Percentiles rank a stretch among this genome's conserved stretches.
Conservation (phyloP, 73 alveolate species). For the Tetrahymena borealis region DNA sequence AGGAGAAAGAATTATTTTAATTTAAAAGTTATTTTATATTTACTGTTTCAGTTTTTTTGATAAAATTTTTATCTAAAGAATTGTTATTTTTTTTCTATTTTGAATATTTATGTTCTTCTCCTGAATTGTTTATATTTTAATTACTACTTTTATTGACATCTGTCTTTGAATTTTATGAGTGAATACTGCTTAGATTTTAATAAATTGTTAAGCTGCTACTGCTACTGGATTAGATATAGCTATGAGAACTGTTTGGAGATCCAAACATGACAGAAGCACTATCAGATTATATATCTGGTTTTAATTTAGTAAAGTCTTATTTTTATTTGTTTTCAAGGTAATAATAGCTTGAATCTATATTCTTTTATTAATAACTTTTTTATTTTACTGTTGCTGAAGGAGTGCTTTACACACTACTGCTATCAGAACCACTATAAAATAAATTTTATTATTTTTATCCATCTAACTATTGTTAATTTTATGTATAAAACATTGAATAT, state of each 20-base stretch:
- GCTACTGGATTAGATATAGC: not conserved
- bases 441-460: too few species aligned
- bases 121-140: not conserved
- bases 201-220: not conserved
- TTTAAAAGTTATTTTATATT: not conserved
- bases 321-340: not conserved
- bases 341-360: too few species aligned
- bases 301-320: not conserved
- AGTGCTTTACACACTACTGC: too few species aligned
- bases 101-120: not conserved
- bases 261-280: not conserved
- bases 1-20: not conserved
- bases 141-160: not conserved
- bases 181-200: not conserved
- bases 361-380: too few species aligned
- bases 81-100: not conserved
- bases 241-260: not conserved
- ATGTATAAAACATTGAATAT: too few species aligned
- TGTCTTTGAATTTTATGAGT: not conserved
- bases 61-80: not conserved
- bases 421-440: too few species aligned
- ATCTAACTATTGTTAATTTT: too few species aligned
- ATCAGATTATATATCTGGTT: not conserved
- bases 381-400: too few species aligned
- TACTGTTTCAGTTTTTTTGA: not conserved